Evolutionary conservation across 2,329 filamentous ascomycete species (phyloP).

Genomic region (Fusarium verticillioides): DNA sequence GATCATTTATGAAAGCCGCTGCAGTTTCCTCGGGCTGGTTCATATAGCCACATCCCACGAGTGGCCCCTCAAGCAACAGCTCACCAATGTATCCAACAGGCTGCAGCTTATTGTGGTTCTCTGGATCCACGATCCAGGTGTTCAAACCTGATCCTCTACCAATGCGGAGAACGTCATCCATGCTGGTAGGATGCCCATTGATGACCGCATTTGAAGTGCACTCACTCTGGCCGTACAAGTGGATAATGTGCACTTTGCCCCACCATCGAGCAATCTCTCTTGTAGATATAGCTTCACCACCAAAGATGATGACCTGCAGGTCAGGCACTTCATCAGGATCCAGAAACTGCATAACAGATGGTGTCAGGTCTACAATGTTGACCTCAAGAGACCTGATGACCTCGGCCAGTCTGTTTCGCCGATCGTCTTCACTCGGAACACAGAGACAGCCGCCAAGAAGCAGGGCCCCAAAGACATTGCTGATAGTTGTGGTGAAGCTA

Average conservation of each 20-base stretch:
- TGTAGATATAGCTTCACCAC: too few relatives aligned
- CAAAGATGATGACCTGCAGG: too few relatives aligned
- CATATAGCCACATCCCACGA: constrained; percentile 9
- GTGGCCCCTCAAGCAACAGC: constrained; percentile 7
- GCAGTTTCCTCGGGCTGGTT: neutral
- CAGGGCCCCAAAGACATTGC: constrained; percentile 52
- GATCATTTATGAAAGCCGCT: neutral
- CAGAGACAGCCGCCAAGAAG: constrained; percentile 53
- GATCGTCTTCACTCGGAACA: constrained; percentile 52
- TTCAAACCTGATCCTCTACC: neutral
- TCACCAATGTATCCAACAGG: neutral
- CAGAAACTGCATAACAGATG: constrained; percentile 10
- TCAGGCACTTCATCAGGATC: neutral
- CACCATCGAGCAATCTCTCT: too few relatives aligned
- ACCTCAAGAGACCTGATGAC: too few relatives aligned
- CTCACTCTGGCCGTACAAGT: too few relatives aligned
- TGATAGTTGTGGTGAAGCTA: constrained; percentile 42
- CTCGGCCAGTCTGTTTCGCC: constrained; percentile 18
- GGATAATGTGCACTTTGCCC: neutral
- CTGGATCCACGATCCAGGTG: constrained; percentile 13
- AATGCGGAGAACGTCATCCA: neutral
- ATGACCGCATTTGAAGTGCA: too few relatives aligned
- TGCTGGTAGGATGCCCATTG: too few relatives aligned
- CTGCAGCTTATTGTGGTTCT: neutral
- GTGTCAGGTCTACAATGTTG: neutral